A percentile compares a stretch with the other conserved stretches of the same genome.
phyloP scores from a whole-genome alignment of 805 yeast species.

The Pichia cephalocereana region DNA sequence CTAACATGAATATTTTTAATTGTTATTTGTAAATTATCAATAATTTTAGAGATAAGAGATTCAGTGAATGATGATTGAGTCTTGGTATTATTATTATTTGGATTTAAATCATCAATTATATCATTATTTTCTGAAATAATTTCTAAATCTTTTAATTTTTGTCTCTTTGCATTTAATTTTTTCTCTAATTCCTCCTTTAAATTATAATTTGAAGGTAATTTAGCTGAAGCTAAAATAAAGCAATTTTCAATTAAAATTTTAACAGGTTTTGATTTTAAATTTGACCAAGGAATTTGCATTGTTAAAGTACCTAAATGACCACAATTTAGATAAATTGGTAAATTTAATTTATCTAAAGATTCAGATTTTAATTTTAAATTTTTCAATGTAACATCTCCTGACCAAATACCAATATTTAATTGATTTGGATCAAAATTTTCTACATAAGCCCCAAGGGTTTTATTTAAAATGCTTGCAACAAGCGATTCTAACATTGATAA shows the following conservation, averaged over 20 bases:
- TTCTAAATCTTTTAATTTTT: constrained; percentile 60
- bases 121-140: constrained; percentile 42
- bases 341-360: constrained; percentile 74
- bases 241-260: constrained; percentile 81
- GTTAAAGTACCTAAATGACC: constrained; percentile 89
- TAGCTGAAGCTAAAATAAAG: constrained; percentile 73
- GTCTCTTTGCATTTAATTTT: constrained; percentile 50
- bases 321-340: constrained; percentile 80
- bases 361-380: constrained; percentile 77
- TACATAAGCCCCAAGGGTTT: constrained; percentile 65
- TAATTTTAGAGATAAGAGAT: constrained; percentile 76
- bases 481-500: constrained; percentile 53
- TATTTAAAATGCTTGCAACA: constrained; percentile 53
- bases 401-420: constrained; percentile 92
- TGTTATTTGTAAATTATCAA: constrained; percentile 86
- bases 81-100: constrained; percentile 32
- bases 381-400: constrained; percentile 86
- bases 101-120: constrained; percentile 9
- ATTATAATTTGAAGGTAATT: constrained; percentile 44
- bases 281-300: constrained; percentile 94
- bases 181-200: constrained; percentile 51
- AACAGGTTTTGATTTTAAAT: constrained; percentile 86
- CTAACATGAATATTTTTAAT: constrained; percentile 86
- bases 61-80: constrained; percentile 75
- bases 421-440: constrained; percentile 96